Evolutionary conservation across 352 stramenopile genomes (phyloP).

Genomic region (Globisporangium paddicum): DNA sequence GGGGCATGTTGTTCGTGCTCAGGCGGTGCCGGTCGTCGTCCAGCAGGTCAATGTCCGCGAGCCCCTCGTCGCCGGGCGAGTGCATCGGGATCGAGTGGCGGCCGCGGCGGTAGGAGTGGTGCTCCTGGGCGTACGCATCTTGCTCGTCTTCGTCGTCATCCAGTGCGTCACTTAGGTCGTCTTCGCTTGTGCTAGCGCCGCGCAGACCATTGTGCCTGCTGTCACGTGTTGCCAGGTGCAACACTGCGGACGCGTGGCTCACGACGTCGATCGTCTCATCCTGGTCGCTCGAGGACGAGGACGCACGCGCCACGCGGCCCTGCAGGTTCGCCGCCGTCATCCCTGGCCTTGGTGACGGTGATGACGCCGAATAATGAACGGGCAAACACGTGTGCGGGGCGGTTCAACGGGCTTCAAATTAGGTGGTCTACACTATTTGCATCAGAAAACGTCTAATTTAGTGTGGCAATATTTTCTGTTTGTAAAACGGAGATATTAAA

Average conservation of each 20-base stretch:
- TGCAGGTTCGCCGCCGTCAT: conserved; percentile 1
- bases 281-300: conserved; percentile 15
- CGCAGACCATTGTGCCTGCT: not conserved
- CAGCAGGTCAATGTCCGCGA: conserved; percentile 25
- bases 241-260: conserved; percentile 20
- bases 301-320: not conserved
- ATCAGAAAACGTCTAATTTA: no score
- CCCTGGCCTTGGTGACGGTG: not conserved
- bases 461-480: no score
- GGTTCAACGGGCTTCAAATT: not conserved
- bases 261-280: conserved; percentile 43
- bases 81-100: conserved; percentile 63
- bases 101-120: conserved; percentile 51
- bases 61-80: conserved; percentile 53
- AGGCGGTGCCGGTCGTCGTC: conserved; percentile 8
- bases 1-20: conserved; percentile 16
- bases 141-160: conserved; percentile 13
- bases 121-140: conserved; percentile 24
- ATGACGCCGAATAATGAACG: not conserved
- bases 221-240: not conserved
- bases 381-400: not conserved
- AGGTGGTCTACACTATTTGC: not conserved
- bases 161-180: conserved; percentile 11
- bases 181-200: not conserved
- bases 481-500: no score